A percentile compares a stretch with the other conserved stretches of the same genome.
Conservation (phyloP, 257 asterid genomes). For the Ocimum tenuiflorum region DNA sequence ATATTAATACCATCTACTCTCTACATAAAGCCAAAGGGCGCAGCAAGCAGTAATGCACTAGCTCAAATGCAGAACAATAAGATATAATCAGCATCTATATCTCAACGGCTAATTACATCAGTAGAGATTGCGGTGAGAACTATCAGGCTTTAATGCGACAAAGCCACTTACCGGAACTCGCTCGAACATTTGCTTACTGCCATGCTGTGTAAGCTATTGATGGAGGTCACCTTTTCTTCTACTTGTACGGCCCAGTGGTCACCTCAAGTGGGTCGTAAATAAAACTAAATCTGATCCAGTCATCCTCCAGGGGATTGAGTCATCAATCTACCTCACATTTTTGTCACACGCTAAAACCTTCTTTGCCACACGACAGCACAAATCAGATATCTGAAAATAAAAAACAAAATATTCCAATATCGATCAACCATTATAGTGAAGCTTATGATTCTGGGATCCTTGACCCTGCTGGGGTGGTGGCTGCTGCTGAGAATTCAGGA, state of each 20-base stretch:
- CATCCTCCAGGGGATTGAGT: conserved; percentile 20
- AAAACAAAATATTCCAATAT: conserved; percentile 32
- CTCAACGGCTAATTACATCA: conserved; percentile 35
- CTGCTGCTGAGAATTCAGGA: conserved; percentile 67
- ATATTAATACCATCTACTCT: neutral
- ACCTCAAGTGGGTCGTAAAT: conserved; percentile 24
- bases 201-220: conserved; percentile 30
- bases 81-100: conserved; percentile 18
- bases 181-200: conserved; percentile 23
- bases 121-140: conserved; percentile 33
- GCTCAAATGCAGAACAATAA: conserved; percentile 1
- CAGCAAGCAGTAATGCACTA: neutral
- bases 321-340: conserved; percentile 23
- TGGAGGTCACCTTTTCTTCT: conserved; percentile 31
- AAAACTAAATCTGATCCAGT: conserved; percentile 23
- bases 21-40: neutral
- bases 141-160: conserved; percentile 21
- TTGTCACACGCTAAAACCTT: conserved; percentile 32
- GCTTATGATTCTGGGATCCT: conserved; percentile 67
- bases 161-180: conserved; percentile 9
- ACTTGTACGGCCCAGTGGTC: conserved; percentile 33
- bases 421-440: conserved; percentile 66
- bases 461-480: conserved; percentile 59
- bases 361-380: conserved; percentile 43
- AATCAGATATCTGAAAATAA: conserved; percentile 45